phyloP scores from a whole-genome alignment of 2,329 filamentous ascomycete genomes.

The Fusarium sp. region DNA sequence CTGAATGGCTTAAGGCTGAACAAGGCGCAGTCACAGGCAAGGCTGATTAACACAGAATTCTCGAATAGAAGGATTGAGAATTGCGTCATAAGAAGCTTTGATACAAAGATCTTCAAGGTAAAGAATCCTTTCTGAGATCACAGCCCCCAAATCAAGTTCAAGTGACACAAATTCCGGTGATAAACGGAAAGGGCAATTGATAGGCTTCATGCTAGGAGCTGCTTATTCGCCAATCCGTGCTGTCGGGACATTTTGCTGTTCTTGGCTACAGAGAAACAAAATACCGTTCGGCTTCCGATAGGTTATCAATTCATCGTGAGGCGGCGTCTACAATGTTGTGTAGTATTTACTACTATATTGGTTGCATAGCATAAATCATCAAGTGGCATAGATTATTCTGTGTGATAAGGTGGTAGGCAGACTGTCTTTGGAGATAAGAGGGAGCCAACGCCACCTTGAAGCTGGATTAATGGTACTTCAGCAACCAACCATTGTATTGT shows the following conservation, averaged over 20 bases:
- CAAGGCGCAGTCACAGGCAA: neutral
- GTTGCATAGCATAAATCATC: neutral
- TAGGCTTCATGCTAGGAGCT: neutral
- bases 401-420: neutral
- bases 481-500: neutral
- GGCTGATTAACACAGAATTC: neutral
- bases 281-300: neutral
- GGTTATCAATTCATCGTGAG: neutral
- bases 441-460: neutral
- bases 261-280: neutral
- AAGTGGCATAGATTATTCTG: neutral
- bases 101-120: neutral
- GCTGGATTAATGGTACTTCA: neutral
- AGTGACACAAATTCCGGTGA: neutral
- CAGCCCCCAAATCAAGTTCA: neutral
- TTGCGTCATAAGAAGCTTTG: neutral
- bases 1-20: neutral
- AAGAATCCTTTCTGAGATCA: neutral
- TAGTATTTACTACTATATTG: neutral
- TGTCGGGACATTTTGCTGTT: neutral
- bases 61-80: neutral
- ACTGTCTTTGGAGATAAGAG: neutral
- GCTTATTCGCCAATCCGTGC: neutral
- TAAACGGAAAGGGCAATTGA: neutral
- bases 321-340: neutral